Evolutionary conservation across 805 yeast species (phyloP), one percentile per base, ranked within the genome.

Genomic region (Kregervanrija pseudodelftensis): DNA sequence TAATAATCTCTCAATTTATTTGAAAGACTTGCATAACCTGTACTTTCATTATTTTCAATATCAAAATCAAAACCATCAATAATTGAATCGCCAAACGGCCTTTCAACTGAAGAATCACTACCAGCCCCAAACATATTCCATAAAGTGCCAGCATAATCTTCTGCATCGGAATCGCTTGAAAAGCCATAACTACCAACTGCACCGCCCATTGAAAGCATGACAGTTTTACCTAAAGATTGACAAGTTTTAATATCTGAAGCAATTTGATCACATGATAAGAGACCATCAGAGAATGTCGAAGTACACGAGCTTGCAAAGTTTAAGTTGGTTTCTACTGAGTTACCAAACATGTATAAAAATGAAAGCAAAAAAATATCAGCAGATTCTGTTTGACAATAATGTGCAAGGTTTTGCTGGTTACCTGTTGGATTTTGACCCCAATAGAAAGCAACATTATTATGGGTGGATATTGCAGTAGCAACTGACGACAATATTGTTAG

Each of bases 341-440:
- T 55, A 49, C 88, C 82, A 64, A 83, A 89, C 11, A 67, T 62
- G 44, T 74, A 65, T 57, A 89, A 62, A 65, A 90, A 90, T 1
- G 96, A 76, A 32, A 89, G 58, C 11, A 89, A 58, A 45, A 83
- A 69, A 43, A 85, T 79, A 54, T 86, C 95, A 22, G 85, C 88
- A 40, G 78, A 73, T 44, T 77, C 76, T 41, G 79, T 70, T 47
- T 70, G 68, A 71, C 96, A 88, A 68, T 86, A 86, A 40, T 70
- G 64, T 2, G 72, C 64, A 5, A 79, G 63, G 4, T 64, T 57
- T 33, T 68, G 58, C 53, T 77, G 80, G 33, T 47, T 69, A 8
- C 86, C 86, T n/a, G 76, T 80, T 12, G 91, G 79, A 55, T 77
- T 76, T 65, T 88, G 95, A 43, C 96, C 96, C 96, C 96, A 88